Conservation (phyloP, 257 asterid species). For the Salvia splendens region DNA sequence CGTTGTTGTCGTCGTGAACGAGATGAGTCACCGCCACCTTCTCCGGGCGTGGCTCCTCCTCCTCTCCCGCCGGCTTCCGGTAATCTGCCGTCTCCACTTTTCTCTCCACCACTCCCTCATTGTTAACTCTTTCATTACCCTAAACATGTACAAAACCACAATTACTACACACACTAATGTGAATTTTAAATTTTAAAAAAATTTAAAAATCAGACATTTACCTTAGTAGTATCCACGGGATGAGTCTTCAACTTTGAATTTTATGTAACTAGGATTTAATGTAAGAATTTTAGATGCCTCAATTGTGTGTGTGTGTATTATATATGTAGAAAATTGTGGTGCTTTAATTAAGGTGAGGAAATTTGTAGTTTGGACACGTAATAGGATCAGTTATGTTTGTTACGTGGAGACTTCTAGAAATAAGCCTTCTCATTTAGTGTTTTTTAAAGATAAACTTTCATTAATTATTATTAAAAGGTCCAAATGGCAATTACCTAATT, state of each 20-base stretch:
- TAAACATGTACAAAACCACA: background rate
- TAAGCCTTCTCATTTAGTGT: background rate
- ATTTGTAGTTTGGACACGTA: slow-evolving; percentile 3
- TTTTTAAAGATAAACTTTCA: no score
- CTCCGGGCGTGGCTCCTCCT: slow-evolving; percentile 34
- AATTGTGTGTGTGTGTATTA: background rate
- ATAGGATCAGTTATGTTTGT: background rate
- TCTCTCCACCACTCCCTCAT: slow-evolving; percentile 41
- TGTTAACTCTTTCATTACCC: slow-evolving; percentile 36
- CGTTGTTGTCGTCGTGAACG: slow-evolving; percentile 30
- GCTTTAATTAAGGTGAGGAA: background rate
- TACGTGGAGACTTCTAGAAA: background rate
- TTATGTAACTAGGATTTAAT: background rate
- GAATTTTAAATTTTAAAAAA: no score
- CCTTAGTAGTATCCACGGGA: slow-evolving; percentile 41
- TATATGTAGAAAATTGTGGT: background rate
- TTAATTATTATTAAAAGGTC: no score
- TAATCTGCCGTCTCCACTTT: slow-evolving; percentile 47
- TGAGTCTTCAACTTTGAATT: no score
- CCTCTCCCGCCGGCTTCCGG: slow-evolving; percentile 43
- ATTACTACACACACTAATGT: background rate
- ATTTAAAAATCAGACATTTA: background rate
- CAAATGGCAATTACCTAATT: no score
- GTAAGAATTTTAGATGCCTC: background rate
- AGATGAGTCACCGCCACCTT: slow-evolving; percentile 46